Percentiles rank a stretch among this genome's conserved stretches.
These are phyloP conservation scores for Colletotrichum paranaense DNA, from an alignment of 2,329 filamentous ascomycete genomes.

Conservation along the genomic window DNA sequence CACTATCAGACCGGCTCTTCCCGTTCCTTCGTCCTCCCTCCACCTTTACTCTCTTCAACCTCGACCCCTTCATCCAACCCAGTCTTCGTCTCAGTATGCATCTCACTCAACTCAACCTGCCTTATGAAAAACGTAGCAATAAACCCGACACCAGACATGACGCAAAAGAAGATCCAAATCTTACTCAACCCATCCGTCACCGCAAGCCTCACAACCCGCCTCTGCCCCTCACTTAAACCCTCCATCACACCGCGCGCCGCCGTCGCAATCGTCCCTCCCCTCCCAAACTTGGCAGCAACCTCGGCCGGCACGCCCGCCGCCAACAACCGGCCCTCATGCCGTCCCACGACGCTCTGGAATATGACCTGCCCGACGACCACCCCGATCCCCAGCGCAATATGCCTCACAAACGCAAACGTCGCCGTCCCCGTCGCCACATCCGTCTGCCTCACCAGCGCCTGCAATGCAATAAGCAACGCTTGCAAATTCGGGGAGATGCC, in stretches of 20 bases:
- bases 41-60: constrained; percentile 8
- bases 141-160: constrained; percentile 58
- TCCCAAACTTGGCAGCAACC: constrained; percentile 63
- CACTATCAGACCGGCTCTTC: not conserved
- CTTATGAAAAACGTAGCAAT: constrained; percentile 60
- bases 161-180: constrained; percentile 69
- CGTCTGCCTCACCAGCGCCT: constrained; percentile 68
- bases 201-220: constrained; percentile 52
- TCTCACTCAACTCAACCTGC: constrained; percentile 61
- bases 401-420: constrained; percentile 75
- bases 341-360: constrained; percentile 80
- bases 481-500: constrained; percentile 78
- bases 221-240: constrained; percentile 57
- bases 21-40: not conserved
- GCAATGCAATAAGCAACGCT: constrained; percentile 74
- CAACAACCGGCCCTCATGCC: constrained; percentile 60
- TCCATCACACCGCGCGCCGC: constrained; percentile 70
- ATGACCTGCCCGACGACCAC: constrained; percentile 82
- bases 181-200: constrained; percentile 62
- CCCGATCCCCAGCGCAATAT: constrained; percentile 74
- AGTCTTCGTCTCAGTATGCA: constrained; percentile 67
- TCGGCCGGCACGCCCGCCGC: constrained; percentile 58
- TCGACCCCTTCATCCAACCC: constrained; percentile 7
- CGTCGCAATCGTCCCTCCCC: constrained; percentile 69
- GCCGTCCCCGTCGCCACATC: constrained; percentile 78